Conservation (phyloP, 2,329 filamentous ascomycete species). For the Arthroderma uncinatum region DNA sequence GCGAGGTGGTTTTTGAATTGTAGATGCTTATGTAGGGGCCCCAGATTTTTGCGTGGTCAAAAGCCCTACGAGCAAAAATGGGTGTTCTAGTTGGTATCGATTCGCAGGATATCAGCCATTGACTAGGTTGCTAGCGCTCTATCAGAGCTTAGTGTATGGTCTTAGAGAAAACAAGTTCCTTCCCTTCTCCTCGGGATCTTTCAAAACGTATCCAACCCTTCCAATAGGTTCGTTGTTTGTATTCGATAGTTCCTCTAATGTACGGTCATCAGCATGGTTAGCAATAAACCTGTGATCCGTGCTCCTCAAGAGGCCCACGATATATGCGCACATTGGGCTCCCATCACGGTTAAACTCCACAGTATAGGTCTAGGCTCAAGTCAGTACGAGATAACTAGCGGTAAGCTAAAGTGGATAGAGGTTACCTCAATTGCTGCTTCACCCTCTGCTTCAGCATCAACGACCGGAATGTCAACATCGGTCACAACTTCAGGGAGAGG, state of each 20-base stretch:
- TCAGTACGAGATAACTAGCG: background rate
- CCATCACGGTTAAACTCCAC: conserved; percentile 46
- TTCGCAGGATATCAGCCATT: background rate
- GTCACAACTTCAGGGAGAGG: conserved; percentile 36
- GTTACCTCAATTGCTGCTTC: conserved; percentile 45
- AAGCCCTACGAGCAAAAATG: too few species aligned
- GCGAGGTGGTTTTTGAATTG: too few species aligned
- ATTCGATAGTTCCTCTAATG: conserved; percentile 37
- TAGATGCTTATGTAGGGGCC: too few species aligned
- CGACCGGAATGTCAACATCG: conserved; percentile 31
- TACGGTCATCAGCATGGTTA: conserved; percentile 44
- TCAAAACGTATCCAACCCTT: conserved; percentile 35
- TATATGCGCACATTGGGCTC: conserved; percentile 37
- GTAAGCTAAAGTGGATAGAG: conserved; percentile 3
- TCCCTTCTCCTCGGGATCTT: conserved; percentile 4
- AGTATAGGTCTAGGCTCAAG: conserved; percentile 45
- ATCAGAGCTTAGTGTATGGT: conserved; percentile 8
- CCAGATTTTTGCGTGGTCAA: too few species aligned
- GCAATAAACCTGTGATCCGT: conserved; percentile 45
- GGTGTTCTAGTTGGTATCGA: too few species aligned
- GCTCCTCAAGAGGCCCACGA: conserved; percentile 42
- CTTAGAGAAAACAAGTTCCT: conserved; percentile 10
- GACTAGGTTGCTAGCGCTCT: too few species aligned
- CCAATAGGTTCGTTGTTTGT: conserved; percentile 40
- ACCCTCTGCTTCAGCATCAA: conserved; percentile 39